phyloP scores from a whole-genome alignment of 2,329 filamentous ascomycete genomes.

The Phaeosphaeriaceae sp. region DNA sequence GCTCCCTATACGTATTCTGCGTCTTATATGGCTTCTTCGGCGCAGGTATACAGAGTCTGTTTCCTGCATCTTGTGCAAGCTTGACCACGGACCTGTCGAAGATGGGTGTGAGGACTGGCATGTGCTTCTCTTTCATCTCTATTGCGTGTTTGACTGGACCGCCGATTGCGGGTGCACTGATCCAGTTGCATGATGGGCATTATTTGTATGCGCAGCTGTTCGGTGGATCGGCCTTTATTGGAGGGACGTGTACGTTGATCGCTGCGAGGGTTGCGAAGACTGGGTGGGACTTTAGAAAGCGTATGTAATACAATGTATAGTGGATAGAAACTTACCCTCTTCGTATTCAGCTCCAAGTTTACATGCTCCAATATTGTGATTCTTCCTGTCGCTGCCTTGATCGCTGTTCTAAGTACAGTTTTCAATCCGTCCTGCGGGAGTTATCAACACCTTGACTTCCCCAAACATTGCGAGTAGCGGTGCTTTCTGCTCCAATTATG shows the following conservation, averaged over 20 bases:
- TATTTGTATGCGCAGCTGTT: constrained; percentile 19
- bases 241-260: background rate
- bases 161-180: constrained; percentile 27
- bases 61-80: constrained; percentile 1
- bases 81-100: constrained; percentile 23
- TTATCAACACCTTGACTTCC: too few relatives aligned
- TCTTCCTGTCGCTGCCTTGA: too few relatives aligned
- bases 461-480: too few relatives aligned
- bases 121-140: constrained; percentile 24
- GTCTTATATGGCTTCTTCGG: constrained; percentile 17
- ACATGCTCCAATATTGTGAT: too few relatives aligned
- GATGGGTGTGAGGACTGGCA: constrained; percentile 26
- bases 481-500: too few relatives aligned
- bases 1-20: constrained; percentile 16
- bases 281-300: background rate
- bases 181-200: constrained; percentile 16
- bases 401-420: too few relatives aligned
- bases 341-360: too few relatives aligned
- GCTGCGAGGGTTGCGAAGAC: constrained; percentile 2
- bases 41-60: constrained; percentile 18
- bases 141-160: constrained; percentile 25
- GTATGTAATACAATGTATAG: background rate
- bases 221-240: constrained; percentile 2
- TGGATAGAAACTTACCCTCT: too few relatives aligned
- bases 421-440: too few relatives aligned